Conservation (phyloP, 1,284 basidiomycete genomes). For the Cutaneotrichosporon curvatum region DNA sequence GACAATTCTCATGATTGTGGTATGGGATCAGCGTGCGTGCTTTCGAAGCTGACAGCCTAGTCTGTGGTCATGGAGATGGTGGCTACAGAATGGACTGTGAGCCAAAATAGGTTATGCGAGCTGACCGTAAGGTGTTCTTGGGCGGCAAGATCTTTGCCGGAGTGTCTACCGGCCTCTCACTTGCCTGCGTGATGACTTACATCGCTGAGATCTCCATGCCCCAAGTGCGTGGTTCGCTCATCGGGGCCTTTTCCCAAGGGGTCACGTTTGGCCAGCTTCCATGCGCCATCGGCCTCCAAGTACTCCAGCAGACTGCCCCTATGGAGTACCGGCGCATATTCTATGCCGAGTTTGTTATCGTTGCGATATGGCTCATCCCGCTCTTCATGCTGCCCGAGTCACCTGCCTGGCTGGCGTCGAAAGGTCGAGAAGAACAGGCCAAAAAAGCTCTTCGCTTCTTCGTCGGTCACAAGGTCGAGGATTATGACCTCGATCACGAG, state of each 20-base stretch:
- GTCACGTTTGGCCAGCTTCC: conserved; percentile 2
- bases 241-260: conserved; percentile 1
- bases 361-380: conserved; percentile 8
- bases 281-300: conserved; percentile 4
- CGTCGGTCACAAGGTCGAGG: conserved; percentile 12
- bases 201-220: conserved; percentile 6
- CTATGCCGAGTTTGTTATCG: conserved; percentile 11
- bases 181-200: background rate
- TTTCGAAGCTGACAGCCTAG: too few species aligned
- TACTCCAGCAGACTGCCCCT: conserved; percentile 3
- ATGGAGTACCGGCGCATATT: conserved; percentile 6
- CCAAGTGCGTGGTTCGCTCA: conserved; percentile 4
- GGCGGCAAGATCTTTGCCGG: conserved; percentile 27
- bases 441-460: conserved; percentile 10
- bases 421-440: conserved; percentile 13
- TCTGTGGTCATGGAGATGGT: conserved; percentile 19
- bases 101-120: too few species aligned
- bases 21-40: too few species aligned
- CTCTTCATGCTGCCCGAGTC: conserved; percentile 6
- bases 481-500: conserved; percentile 16
- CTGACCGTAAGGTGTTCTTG: conserved; percentile 23
- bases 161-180: conserved; percentile 10
- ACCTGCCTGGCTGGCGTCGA: conserved; percentile 8
- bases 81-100: conserved; percentile 25
- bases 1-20: conserved; percentile 3